phyloP scores from a whole-genome alignment of 1,284 basidiomycete genomes.

The Sporisorium sorghi region DNA sequence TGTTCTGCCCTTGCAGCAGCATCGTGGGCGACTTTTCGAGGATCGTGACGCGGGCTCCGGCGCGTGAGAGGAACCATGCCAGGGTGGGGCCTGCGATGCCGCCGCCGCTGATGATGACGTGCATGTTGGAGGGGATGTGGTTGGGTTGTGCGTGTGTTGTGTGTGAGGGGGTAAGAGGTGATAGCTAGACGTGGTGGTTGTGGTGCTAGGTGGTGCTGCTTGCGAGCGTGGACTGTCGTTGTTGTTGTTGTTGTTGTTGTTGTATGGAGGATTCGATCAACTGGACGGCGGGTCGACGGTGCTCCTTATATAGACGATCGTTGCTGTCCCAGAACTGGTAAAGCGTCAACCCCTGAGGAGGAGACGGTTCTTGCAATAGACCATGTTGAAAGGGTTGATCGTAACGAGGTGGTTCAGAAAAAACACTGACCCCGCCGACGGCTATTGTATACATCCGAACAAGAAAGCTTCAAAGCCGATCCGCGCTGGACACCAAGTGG shows the following conservation, averaged over 20 bases:
- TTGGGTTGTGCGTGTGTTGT: not conserved
- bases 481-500: too few relatives aligned
- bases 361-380: not conserved
- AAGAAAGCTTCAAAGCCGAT: too few relatives aligned
- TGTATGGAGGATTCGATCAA: not conserved
- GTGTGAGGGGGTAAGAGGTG: too few relatives aligned
- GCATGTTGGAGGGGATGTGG: not conserved
- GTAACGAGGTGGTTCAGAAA: too few relatives aligned
- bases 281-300: not conserved
- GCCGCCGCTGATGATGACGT: conserved; percentile 69
- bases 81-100: conserved; percentile 69
- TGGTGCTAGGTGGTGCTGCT: too few relatives aligned
- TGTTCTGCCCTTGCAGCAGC: conserved; percentile 66
- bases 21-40: conserved; percentile 65
- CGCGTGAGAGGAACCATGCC: conserved; percentile 62
- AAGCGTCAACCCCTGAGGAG: not conserved
- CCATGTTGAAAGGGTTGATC: too few relatives aligned
- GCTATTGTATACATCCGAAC: too few relatives aligned
- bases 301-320: conserved; percentile 3
- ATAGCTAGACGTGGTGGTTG: too few relatives aligned
- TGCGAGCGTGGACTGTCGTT: not conserved
- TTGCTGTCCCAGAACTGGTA: not conserved
- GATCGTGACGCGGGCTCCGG: conserved; percentile 64
- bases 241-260: too few relatives aligned
- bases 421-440: too few relatives aligned